Conservation (phyloP, 345 rosid genomes). For the Brassica incana region DNA sequence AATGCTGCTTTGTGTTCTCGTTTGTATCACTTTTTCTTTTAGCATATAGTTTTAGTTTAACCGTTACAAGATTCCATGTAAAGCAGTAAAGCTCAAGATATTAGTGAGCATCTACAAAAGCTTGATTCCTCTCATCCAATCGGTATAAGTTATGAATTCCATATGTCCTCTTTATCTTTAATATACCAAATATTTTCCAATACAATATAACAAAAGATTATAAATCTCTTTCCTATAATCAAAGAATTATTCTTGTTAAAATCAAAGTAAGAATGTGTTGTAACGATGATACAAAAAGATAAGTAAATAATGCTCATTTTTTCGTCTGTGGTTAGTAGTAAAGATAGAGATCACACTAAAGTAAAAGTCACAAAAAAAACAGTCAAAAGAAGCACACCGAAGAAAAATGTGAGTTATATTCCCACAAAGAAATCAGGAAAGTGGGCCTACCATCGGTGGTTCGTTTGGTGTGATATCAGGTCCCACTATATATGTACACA, state of each 20-base stretch:
- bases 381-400: slow-evolving; percentile 30
- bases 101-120: slow-evolving; percentile 12
- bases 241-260: neutral
- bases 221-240: neutral
- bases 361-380: slow-evolving; percentile 12
- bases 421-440: slow-evolving; percentile 20
- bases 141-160: neutral
- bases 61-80: slow-evolving; percentile 14
- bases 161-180: neutral
- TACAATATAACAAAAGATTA: neutral
- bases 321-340: neutral
- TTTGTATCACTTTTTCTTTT: neutral
- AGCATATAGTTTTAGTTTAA: slow-evolving; percentile 9
- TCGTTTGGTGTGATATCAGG: slow-evolving; percentile 32
- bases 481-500: slow-evolving; percentile 15
- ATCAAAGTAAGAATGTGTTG: neutral
- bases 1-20: neutral
- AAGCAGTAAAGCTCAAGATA: neutral
- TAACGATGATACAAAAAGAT: neutral
- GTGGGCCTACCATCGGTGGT: slow-evolving; percentile 14
- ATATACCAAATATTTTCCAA: neutral
- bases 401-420: slow-evolving; percentile 18
- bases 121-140: neutral
- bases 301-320: neutral
- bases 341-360: slow-evolving; percentile 17